A percentile compares a stretch with the other conserved stretches of the same genome.
Evolutionary conservation across 2,329 filamentous ascomycete species (phyloP).

Genomic region (Pyrenochaeta sp.): DNA sequence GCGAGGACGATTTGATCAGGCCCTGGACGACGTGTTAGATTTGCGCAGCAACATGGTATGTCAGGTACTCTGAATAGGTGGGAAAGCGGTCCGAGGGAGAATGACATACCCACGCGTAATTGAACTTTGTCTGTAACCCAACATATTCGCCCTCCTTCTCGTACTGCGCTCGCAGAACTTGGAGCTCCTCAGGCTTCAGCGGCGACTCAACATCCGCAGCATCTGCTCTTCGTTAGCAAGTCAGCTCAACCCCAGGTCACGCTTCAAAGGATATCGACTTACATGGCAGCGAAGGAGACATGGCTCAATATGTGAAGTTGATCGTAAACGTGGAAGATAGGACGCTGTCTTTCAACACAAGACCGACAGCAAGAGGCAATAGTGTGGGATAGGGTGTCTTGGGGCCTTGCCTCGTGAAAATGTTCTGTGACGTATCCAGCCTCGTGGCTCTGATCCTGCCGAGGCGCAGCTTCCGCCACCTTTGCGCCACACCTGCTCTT

Average conservation of each 20-base stretch:
- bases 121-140: slow-evolving; percentile 98
- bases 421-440: slow-evolving; percentile 45
- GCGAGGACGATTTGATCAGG: slow-evolving; percentile 87
- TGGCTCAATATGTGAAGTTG: slow-evolving; percentile 11
- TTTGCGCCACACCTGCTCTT: slow-evolving; percentile 10
- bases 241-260: slow-evolving; percentile 3
- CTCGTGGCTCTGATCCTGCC: slow-evolving; percentile 28
- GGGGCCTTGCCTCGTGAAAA: slow-evolving; percentile 29
- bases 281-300: slow-evolving; percentile 49
- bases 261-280: slow-evolving; percentile 14
- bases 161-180: slow-evolving; percentile 91
- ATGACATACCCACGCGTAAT: slow-evolving; percentile 89
- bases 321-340: neutral
- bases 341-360: neutral
- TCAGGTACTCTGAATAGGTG: too few species aligned
- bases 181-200: slow-evolving; percentile 88
- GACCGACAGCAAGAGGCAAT: neutral
- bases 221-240: slow-evolving; percentile 65
- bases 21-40: too few species aligned
- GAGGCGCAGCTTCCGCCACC: slow-evolving; percentile 16
- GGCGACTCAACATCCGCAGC: slow-evolving; percentile 97
- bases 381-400: slow-evolving; percentile 18
- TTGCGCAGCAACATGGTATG: too few species aligned
- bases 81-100: slow-evolving; percentile 5
- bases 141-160: slow-evolving; percentile 98